These are phyloP conservation scores for Nidularia pulvinata DNA, from an alignment of 768 basidiomycete genomes.

Conservation along the genomic window DNA sequence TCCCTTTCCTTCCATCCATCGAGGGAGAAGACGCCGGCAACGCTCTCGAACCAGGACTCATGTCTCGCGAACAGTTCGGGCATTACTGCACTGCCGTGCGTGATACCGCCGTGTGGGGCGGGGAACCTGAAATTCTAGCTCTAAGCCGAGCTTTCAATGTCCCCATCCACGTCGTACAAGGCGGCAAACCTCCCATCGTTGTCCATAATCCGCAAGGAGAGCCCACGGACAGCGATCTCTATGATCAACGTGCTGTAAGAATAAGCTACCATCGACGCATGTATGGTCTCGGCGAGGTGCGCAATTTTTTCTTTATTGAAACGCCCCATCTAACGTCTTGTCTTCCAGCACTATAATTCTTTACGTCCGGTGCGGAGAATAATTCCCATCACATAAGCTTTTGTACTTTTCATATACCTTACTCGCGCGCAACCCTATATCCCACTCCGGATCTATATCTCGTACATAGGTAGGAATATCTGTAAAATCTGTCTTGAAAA, in stretches of 20 bases:
- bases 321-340: slow-evolving; percentile 2
- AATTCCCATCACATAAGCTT: slow-evolving; percentile 7
- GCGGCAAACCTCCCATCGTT: slow-evolving; percentile 79
- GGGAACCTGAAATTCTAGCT: slow-evolving; percentile 96
- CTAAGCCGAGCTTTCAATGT: slow-evolving; percentile 78
- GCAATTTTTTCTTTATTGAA: slow-evolving; percentile 18
- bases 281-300: slow-evolving; percentile 95
- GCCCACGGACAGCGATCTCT: slow-evolving; percentile 17
- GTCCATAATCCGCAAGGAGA: slow-evolving; percentile 63
- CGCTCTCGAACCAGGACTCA: slow-evolving; percentile 65
- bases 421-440: too few relatives aligned
- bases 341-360: slow-evolving; percentile 83
- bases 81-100: slow-evolving; percentile 79
- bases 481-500: too few relatives aligned
- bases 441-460: too few relatives aligned
- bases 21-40: slow-evolving; percentile 71
- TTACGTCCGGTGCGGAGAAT: slow-evolving; percentile 49
- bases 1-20: slow-evolving; percentile 86
- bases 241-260: slow-evolving; percentile 44
- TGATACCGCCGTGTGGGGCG: slow-evolving; percentile 93
- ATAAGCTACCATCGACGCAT: slow-evolving; percentile 93
- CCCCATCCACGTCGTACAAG: slow-evolving; percentile 92
- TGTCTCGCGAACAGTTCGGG: slow-evolving; percentile 64
- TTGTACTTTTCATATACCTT: too few relatives aligned
- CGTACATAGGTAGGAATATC: too few relatives aligned